Evolutionary conservation across 805 yeast species (phyloP).

Genomic region (Starmerella asiatica): DNA sequence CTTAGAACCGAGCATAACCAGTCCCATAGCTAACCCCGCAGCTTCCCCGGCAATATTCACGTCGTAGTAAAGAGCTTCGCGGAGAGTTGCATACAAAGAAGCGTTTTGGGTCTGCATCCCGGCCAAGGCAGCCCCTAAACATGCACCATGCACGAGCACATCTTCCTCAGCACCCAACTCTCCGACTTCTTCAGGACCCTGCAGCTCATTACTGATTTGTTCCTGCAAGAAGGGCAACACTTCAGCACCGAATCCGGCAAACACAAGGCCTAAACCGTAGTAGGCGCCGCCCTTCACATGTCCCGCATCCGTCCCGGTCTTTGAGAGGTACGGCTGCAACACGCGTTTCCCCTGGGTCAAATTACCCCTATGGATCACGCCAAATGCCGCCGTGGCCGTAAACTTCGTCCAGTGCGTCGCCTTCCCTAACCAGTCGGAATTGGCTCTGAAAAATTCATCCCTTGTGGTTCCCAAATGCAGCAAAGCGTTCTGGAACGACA

Average conservation of each 20-base stretch:
- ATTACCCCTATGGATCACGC: conserved; percentile 93
- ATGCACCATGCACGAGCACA: conserved; percentile 86
- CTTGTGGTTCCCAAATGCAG: conserved; percentile 94
- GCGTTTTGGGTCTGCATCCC: conserved; percentile 82
- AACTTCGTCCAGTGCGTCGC: conserved; percentile 99
- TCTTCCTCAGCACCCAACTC: conserved; percentile 44
- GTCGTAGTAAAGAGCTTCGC: conserved; percentile 73
- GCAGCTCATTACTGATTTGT: conserved; percentile 35
- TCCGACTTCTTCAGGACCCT: conserved; percentile 12
- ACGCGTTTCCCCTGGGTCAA: conserved; percentile 78
- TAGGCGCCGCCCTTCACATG: conserved; percentile 93
- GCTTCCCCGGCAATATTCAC: conserved; percentile 93
- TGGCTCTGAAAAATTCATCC: conserved; percentile 79
- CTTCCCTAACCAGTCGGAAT: conserved; percentile 89
- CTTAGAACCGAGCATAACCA: conserved; percentile 88
- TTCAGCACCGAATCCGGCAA: conserved; percentile 92
- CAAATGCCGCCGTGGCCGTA: conserved; percentile 93
- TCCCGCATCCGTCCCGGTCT: conserved; percentile 50
- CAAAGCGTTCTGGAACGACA: conserved; percentile 86
- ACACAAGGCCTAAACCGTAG: conserved; percentile 82
- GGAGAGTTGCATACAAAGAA: conserved; percentile 65
- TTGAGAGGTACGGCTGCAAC: conserved; percentile 83
- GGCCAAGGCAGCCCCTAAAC: conserved; percentile 89
- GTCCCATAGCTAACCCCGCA: conserved; percentile 91
- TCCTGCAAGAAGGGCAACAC: conserved; percentile 54